phyloP scores from a whole-genome alignment of 2,329 filamentous ascomycete genomes.

The Alternaria arbusti region DNA sequence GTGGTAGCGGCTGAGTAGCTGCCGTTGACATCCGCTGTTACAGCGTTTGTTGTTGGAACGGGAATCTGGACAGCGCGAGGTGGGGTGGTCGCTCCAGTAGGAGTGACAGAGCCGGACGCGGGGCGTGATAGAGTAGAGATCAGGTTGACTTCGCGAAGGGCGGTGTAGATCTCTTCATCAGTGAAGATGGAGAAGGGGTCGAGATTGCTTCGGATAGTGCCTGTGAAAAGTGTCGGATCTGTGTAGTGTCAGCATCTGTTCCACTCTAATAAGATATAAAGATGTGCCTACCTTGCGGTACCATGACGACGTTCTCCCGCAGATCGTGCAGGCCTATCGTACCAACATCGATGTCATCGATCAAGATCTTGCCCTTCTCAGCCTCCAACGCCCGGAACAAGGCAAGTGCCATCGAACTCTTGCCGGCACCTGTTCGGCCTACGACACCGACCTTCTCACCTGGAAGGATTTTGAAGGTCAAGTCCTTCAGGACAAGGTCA shows the following conservation, averaged over 20 bases:
- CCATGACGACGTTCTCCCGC: slow-evolving; percentile 93
- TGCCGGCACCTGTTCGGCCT: slow-evolving; percentile 92
- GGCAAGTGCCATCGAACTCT: slow-evolving; percentile 91
- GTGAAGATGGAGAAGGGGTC: slow-evolving; percentile 91
- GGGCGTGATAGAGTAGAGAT: slow-evolving; percentile 61
- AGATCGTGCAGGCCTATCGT: slow-evolving; percentile 91
- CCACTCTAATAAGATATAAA: neutral
- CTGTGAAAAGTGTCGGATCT: slow-evolving; percentile 92
- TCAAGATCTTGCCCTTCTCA: slow-evolving; percentile 84
- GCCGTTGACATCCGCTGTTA: slow-evolving; percentile 33
- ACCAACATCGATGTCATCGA: slow-evolving; percentile 90
- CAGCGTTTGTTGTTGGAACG: slow-evolving; percentile 36
- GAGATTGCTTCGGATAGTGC: slow-evolving; percentile 88
- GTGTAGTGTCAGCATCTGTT: slow-evolving; percentile 18
- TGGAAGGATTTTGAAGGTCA: slow-evolving; percentile 85
- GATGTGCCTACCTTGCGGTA: slow-evolving; percentile 70
- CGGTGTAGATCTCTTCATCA: slow-evolving; percentile 87
- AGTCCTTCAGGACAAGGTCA: slow-evolving; percentile 80
- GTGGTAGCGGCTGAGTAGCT: slow-evolving; percentile 40
- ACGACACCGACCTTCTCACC: slow-evolving; percentile 96
- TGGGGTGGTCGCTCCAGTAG: slow-evolving; percentile 22
- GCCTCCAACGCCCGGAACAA: slow-evolving; percentile 94
- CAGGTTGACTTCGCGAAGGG: slow-evolving; percentile 85
- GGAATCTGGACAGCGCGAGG: slow-evolving; percentile 40
- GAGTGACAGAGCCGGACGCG: slow-evolving; percentile 35